Evolutionary conservation across 164 flowering plant species (phyloP), one percentile per base, ranked within the genome.

Genomic region (Euptelea pleiosperma): DNA sequence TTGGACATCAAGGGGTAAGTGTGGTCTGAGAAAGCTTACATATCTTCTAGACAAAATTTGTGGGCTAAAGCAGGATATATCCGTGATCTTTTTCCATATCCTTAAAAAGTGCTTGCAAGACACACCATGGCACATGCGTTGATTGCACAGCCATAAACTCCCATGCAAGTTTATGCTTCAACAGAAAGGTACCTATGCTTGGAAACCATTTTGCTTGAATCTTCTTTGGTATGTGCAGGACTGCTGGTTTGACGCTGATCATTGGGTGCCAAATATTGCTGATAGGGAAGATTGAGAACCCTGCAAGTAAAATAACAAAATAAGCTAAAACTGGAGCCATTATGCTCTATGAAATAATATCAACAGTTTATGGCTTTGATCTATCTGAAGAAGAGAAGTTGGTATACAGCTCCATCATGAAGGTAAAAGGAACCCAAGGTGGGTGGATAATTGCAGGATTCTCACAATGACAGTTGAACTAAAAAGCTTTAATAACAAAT

Each of bases 231-330:
- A 50, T 57, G 57, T 63, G 64, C 71, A 58, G 68, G 25, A 60
- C 42, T 70, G 39, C 65, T 60, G 21, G 30, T 22, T 35, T 69
- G 83, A 58, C 71, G 82, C 22, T 76, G 66, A 30, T 61, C 64
- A 54, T 43, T 60, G 53, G 68, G 54, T 4, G 77, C 16, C 52
- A 75, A 43, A 63, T 64, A 65, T 22, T 83, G 82, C 62, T 61
- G 64, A 44, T 83, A 77, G 45, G 97, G 95, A 73, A 86, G 93
- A 65, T 84, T 82, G 51, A 82, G 81, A 71, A 82, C 73, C 74
- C 98, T 92, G 86, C 63, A 75, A 25, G 34, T 22, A 36, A 55
- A 48, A 52, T 25, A 19, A 14, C 33, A 2, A 29, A 48, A 37
- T n/a, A n/a, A n/a, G n/a, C n/a, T n/a, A n/a, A n/a, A n/a, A n/a